A percentile compares a stretch with the other conserved stretches of the same genome.
phyloP scores from a whole-genome alignment of 1,284 basidiomycete species.

The Moesziomyces sp. region DNA sequence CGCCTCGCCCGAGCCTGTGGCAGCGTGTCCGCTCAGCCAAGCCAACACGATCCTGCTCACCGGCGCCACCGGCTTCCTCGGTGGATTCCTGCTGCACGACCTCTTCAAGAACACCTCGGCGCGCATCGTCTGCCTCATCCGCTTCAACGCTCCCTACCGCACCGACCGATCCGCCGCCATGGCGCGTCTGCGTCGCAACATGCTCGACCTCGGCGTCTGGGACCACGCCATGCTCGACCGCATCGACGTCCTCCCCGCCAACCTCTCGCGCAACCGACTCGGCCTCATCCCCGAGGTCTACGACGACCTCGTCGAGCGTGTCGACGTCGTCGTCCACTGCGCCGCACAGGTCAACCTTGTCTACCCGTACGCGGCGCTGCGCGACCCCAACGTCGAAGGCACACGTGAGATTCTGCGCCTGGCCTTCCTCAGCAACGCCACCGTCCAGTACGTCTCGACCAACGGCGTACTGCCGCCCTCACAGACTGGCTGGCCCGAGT shows the following conservation, averaged over 20 bases:
- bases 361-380: conserved; percentile 67
- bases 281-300: conserved; percentile 58
- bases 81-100: conserved; percentile 64
- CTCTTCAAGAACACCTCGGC: conserved; percentile 63
- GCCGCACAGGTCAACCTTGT: conserved; percentile 67
- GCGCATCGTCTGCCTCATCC: conserved; percentile 65
- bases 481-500: conserved; percentile 61
- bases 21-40: conserved; percentile 41
- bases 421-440: conserved; percentile 64
- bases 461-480: conserved; percentile 67
- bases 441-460: conserved; percentile 67
- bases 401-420: conserved; percentile 68
- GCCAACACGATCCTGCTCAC: conserved; percentile 65
- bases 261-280: conserved; percentile 59
- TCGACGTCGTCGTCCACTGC: conserved; percentile 65
- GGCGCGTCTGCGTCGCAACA: conserved; percentile 64
- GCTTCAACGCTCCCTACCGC: conserved; percentile 61
- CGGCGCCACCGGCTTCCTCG: conserved; percentile 67
- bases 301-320: conserved; percentile 53
- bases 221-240: conserved; percentile 61
- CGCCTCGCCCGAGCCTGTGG: conserved; percentile 15
- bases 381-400: conserved; percentile 65
- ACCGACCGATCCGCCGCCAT: conserved; percentile 62
- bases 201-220: conserved; percentile 67
- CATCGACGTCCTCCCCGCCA: conserved; percentile 64